A percentile compares a stretch with the other conserved stretches of the same genome.
phyloP scores from a whole-genome alignment of 139 green algal species.

The Deuterostichococcus epilithicus region DNA sequence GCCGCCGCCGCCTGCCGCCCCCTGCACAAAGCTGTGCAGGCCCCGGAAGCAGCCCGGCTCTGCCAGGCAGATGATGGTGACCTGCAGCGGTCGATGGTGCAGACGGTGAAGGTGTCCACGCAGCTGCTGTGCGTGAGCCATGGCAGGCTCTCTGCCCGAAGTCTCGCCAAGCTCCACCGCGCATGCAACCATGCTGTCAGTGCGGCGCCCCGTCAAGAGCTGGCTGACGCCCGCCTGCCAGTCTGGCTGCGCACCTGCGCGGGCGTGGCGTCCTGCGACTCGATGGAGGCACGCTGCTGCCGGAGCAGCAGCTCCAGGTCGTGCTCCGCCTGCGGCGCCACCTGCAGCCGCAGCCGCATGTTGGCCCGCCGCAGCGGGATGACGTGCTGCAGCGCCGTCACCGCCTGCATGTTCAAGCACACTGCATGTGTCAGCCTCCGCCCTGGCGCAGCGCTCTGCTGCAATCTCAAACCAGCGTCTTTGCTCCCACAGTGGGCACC shows the following conservation, averaged over 20 bases:
- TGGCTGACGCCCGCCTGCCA: too few species aligned
- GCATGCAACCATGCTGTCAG: too few species aligned
- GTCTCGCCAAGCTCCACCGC: too few species aligned
- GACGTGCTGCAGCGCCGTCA: constrained; percentile 64
- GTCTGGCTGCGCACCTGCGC: not conserved
- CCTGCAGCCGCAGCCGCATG: constrained; percentile 81
- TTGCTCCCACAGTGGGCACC: too few species aligned
- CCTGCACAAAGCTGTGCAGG: constrained; percentile 72
- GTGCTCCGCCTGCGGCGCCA: constrained; percentile 31
- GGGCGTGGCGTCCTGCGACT: not conserved
- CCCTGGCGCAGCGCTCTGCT: too few species aligned
- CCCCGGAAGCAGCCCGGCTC: constrained; percentile 87
- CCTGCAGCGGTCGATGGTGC: constrained; percentile 3
- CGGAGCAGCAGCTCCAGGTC: constrained; percentile 42
- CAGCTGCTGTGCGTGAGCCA: too few species aligned
- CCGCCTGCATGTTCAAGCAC: constrained; percentile 39
- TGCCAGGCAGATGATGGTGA: constrained; percentile 49
- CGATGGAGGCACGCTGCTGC: constrained; percentile 1
- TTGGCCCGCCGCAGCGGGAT: constrained; percentile 89
- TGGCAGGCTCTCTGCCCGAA: too few species aligned
- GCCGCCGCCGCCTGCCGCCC: constrained; percentile 39
- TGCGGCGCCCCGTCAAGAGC: too few species aligned
- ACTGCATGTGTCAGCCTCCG: too few species aligned
- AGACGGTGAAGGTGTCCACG: too few species aligned
- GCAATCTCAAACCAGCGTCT: too few species aligned